phyloP scores from a whole-genome alignment of 345 rosid species.

The Conringia planisiliqua region DNA sequence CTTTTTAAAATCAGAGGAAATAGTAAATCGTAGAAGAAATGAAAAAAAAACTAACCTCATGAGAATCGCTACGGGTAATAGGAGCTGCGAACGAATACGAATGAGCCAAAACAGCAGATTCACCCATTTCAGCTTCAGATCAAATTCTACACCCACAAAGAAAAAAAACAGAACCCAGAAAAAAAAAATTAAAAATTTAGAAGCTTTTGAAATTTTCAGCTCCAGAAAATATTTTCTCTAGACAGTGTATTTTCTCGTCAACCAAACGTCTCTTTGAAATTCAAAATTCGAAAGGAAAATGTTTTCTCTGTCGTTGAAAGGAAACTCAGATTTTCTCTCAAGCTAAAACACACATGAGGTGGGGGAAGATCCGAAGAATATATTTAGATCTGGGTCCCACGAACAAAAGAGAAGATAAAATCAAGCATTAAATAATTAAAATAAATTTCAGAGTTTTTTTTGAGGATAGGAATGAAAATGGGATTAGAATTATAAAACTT shows the following conservation, averaged over 20 bases:
- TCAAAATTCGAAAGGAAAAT: slow-evolving; percentile 13
- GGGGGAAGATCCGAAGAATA: slow-evolving; percentile 24
- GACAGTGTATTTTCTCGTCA: slow-evolving; percentile 19
- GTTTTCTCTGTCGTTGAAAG: slow-evolving; percentile 28
- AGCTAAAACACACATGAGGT: slow-evolving; percentile 23
- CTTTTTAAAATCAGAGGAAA: background rate
- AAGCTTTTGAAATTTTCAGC: background rate
- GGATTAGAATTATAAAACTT: background rate
- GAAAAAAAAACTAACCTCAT: slow-evolving; percentile 49
- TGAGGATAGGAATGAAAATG: slow-evolving; percentile 13
- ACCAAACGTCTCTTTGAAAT: slow-evolving; percentile 16
- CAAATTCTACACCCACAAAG: background rate
- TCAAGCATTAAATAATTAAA: background rate
- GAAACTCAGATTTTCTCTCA: slow-evolving; percentile 21
- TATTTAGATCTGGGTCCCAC: slow-evolving; percentile 36
- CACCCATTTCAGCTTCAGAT: slow-evolving; percentile 58
- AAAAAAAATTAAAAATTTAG: background rate
- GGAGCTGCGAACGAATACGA: slow-evolving; percentile 65
- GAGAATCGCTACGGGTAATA: slow-evolving; percentile 50
- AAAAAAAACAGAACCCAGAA: background rate
- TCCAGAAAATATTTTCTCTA: background rate
- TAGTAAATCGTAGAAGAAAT: background rate
- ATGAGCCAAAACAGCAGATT: slow-evolving; percentile 73
- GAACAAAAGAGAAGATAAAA: slow-evolving; percentile 20
- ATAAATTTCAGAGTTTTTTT: background rate